Percentiles rank a stretch among this genome's conserved stretches.
Conservation (phyloP, 768 basidiomycete genomes). For the Tylopilus intermedius region DNA sequence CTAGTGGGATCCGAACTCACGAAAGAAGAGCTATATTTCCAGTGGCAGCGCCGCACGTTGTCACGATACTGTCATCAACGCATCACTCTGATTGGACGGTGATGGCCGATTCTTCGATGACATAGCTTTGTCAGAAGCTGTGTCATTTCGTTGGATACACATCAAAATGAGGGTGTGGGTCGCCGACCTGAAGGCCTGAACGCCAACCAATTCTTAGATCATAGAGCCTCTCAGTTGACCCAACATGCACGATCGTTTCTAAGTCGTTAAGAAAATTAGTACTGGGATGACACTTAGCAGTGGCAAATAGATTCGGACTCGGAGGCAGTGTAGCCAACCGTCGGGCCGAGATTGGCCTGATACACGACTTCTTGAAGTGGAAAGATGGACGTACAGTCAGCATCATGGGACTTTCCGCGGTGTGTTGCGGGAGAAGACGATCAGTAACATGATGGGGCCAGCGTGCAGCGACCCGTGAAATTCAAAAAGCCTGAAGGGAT, state of each 20-base stretch:
- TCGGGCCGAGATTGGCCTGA: background rate
- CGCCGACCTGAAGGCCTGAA: background rate
- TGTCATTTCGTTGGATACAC: background rate
- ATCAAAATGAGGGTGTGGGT: background rate
- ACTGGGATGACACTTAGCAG: too few species aligned
- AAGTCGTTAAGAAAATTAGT: background rate
- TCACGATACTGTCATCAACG: background rate
- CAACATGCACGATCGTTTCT: background rate
- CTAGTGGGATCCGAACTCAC: slow-evolving; percentile 2
- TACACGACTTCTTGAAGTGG: too few species aligned
- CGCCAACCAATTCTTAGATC: background rate
- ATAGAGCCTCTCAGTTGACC: background rate
- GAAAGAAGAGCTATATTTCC: background rate
- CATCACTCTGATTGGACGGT: background rate
- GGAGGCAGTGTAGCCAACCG: background rate
- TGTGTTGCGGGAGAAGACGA: slow-evolving; percentile 1
- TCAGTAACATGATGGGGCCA: background rate
- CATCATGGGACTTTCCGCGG: background rate
- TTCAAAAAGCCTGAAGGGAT: background rate
- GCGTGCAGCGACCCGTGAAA: background rate
- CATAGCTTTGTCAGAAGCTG: slow-evolving; percentile 6
- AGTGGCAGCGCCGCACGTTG: background rate
- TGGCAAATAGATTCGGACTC: background rate
- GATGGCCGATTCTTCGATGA: background rate
- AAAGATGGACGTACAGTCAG: background rate